Evolutionary conservation across 176 grass and related monocot species (phyloP).

Genomic region (Luzula sylvatica): DNA sequence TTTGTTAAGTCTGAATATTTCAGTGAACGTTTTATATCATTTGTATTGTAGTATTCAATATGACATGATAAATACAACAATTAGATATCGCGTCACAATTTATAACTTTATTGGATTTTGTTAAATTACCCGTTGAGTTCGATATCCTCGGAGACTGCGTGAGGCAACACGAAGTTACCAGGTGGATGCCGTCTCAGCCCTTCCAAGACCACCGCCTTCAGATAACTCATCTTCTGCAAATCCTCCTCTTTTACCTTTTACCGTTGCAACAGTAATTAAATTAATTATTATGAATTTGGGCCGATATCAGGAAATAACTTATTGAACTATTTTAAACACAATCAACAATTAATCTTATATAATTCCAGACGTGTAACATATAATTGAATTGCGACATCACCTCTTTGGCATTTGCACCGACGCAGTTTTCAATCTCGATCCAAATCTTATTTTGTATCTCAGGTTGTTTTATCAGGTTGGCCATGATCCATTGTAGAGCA

Average conservation of each 20-base stretch:
- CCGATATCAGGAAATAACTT: no score
- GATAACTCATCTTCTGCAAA: conserved; percentile 19
- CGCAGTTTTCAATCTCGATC: conserved; percentile 18
- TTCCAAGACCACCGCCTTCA: conserved; percentile 32
- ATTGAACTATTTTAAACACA: no score
- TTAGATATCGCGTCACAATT: no score
- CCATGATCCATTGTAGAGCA: conserved; percentile 36
- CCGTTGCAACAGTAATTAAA: not conserved
- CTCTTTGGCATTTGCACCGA: conserved; percentile 2
- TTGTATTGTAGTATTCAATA: no score
- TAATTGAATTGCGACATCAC: not conserved
- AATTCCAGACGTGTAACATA: not conserved
- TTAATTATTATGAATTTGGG: no score
- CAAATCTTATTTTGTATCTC: conserved; percentile 18
- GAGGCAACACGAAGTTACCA: conserved; percentile 23
- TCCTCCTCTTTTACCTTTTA: conserved; percentile 20
- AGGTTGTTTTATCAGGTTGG: conserved; percentile 22
- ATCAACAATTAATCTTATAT: no score
- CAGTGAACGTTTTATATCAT: no score
- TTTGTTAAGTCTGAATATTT: no score
- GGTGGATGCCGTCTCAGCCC: conserved; percentile 30
- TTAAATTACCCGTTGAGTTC: conserved; percentile 10
- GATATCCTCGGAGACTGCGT: conserved; percentile 11
- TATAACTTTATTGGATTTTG: not conserved
- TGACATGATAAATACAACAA: no score